Conservation (phyloP, 805 yeast species). For the Zygoascus ofunaensis region DNA sequence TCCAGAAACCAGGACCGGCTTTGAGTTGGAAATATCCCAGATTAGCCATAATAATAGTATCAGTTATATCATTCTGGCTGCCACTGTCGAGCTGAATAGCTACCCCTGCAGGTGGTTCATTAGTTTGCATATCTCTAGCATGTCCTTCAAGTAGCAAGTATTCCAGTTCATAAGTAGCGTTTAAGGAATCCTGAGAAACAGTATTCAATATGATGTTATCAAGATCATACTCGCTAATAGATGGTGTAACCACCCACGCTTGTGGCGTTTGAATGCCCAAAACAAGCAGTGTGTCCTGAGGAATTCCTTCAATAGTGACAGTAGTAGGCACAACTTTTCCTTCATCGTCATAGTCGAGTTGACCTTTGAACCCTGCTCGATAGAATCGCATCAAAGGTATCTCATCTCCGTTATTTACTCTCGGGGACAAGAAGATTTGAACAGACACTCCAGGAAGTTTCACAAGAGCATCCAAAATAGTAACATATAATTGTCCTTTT, state of each 20-base stretch:
- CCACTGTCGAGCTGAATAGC: conserved; percentile 35
- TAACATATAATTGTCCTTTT: conserved; percentile 51
- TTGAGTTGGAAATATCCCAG: conserved; percentile 78
- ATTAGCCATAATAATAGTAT: conserved; percentile 67
- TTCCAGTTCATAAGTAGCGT: conserved; percentile 43
- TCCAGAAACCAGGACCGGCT: conserved; percentile 64
- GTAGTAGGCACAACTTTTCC: conserved; percentile 23
- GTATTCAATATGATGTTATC: conserved; percentile 48
- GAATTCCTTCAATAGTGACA: conserved; percentile 39
- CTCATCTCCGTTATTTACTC: conserved; percentile 28
- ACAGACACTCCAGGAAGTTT: conserved; percentile 43
- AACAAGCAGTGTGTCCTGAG: conserved; percentile 44
- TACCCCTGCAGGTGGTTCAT: conserved; percentile 44
- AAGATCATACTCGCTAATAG: conserved; percentile 46
- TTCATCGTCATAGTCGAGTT: conserved; percentile 22
- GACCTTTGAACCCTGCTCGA: conserved; percentile 35
- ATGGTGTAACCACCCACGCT: conserved; percentile 57
- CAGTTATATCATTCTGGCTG: conserved; percentile 29
- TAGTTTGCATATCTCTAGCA: conserved; percentile 38
- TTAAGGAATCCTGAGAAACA: conserved; percentile 28
- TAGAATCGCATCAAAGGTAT: conserved; percentile 53
- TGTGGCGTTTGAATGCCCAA: conserved; percentile 51
- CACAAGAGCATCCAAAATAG: conserved; percentile 35
- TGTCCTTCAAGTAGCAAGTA: conserved; percentile 63
- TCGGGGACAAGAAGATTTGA: conserved; percentile 51